phyloP scores from a whole-genome alignment of 306 rosid genomes.

The Sophora flavescens region DNA sequence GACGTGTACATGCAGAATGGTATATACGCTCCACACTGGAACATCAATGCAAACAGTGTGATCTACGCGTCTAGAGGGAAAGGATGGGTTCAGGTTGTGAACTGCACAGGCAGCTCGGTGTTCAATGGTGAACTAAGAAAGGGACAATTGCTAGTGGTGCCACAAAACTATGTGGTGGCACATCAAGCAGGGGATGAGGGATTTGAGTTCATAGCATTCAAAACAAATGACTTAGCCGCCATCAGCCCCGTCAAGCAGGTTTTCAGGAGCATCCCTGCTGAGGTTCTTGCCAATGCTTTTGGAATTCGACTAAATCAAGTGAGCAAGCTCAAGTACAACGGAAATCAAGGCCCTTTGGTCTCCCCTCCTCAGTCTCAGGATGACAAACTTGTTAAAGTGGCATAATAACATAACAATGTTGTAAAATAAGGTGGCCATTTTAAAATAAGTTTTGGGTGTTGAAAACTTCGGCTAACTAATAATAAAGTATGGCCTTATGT shows the following conservation, averaged over 20 bases:
- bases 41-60: constrained; percentile 56
- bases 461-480: background rate
- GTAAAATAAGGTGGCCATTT: background rate
- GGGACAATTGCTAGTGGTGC: constrained; percentile 66
- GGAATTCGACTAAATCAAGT: constrained; percentile 46
- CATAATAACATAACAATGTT: background rate
- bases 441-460: constrained; percentile 24
- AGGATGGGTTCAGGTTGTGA: constrained; percentile 61
- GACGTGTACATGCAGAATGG: constrained; percentile 53
- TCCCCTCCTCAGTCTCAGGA: constrained; percentile 36
- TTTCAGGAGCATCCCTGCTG: constrained; percentile 53
- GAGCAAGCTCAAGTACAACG: constrained; percentile 50
- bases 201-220: constrained; percentile 68
- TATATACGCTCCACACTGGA: constrained; percentile 68
- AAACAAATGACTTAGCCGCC: constrained; percentile 61
- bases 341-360: constrained; percentile 45
- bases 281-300: constrained; percentile 60
- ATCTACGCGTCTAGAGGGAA: constrained; percentile 61
- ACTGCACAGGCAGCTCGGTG: constrained; percentile 54
- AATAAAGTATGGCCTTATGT: constrained; percentile 27
- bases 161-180: constrained; percentile 67
- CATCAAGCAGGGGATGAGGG: constrained; percentile 57
- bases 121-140: constrained; percentile 50
- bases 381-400: background rate
- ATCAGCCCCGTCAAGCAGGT: constrained; percentile 47